phyloP scores from a whole-genome alignment of 208 protist genomes.

The Crithidia fasciculata region DNA sequence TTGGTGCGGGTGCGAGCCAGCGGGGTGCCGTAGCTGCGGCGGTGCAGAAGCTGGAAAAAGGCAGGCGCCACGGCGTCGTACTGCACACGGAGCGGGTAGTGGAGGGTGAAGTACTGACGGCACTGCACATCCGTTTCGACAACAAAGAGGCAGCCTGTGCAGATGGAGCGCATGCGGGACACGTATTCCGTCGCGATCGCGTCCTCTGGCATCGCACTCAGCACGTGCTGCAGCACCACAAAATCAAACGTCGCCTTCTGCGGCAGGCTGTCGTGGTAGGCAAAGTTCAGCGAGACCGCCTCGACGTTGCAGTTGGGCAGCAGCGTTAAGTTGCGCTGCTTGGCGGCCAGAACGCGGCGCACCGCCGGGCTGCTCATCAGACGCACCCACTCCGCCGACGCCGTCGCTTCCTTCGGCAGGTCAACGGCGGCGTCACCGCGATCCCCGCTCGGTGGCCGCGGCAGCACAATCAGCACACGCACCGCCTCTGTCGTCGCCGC shows the following conservation, averaged over 20 bases:
- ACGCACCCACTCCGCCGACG: constrained; percentile 34
- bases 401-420: neutral
- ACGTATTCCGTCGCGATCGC: constrained; percentile 37
- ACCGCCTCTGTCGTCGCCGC: neutral
- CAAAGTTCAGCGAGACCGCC: constrained; percentile 23
- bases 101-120: constrained; percentile 65
- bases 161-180: neutral
- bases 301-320: constrained; percentile 2
- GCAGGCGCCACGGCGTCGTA: constrained; percentile 52
- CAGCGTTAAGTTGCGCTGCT: constrained; percentile 21
- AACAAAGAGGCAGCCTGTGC: constrained; percentile 57
- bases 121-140: constrained; percentile 73
- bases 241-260: constrained; percentile 54
- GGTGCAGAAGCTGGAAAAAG: constrained; percentile 61
- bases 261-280: constrained; percentile 25
- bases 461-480: constrained; percentile 47
- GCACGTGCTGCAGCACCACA: constrained; percentile 76
- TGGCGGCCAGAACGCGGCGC: constrained; percentile 17
- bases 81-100: constrained; percentile 28
- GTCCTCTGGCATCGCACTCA: constrained; percentile 44
- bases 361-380: constrained; percentile 45
- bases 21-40: constrained; percentile 39
- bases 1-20: constrained; percentile 51
- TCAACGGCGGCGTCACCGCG: neutral
- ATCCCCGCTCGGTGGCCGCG: neutral